Conservation (phyloP, 306 rosid genomes). For the Lathyrus oleraceus region DNA sequence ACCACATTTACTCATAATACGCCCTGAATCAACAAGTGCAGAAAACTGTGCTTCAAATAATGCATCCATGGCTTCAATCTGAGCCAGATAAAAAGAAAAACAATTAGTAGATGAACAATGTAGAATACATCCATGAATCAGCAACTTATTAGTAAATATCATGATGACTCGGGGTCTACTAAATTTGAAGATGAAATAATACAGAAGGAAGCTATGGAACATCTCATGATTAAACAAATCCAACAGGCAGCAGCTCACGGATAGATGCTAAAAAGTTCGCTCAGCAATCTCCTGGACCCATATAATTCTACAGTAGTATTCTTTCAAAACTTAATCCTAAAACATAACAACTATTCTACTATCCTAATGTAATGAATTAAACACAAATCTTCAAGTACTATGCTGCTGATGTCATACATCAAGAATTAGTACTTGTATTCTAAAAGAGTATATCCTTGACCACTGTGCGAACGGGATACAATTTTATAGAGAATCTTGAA, state of each 20-base stretch:
- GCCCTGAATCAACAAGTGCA: conserved; percentile 79
- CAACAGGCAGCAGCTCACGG: conserved; percentile 6
- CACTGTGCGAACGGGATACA: background rate
- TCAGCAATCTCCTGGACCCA: conserved; percentile 3
- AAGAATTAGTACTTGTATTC: background rate
- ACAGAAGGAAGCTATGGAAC: conserved; percentile 10
- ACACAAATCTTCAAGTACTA: conserved; percentile 14
- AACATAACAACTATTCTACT: background rate
- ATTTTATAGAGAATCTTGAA: background rate
- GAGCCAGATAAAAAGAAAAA: conserved; percentile 42
- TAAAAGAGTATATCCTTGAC: conserved; percentile 8
- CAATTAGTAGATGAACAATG: conserved; percentile 24
- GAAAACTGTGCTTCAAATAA: conserved; percentile 95
- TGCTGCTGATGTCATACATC: background rate
- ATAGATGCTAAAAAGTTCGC: conserved; percentile 12
- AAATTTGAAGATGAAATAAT: conserved; percentile 24
- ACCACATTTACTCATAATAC: conserved; percentile 82
- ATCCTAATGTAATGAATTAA: conserved; percentile 12
- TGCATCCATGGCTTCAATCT: conserved; percentile 98
- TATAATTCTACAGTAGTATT: conserved; percentile 14
- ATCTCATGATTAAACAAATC: conserved; percentile 9
- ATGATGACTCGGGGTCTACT: conserved; percentile 5
- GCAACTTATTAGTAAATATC: conserved; percentile 24
- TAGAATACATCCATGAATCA: conserved; percentile 28
- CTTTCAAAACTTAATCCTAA: conserved; percentile 7